Base-by-base conservation (phyloP, 352 stramenopile species). In the Globisporangium camurandrum region DNA sequence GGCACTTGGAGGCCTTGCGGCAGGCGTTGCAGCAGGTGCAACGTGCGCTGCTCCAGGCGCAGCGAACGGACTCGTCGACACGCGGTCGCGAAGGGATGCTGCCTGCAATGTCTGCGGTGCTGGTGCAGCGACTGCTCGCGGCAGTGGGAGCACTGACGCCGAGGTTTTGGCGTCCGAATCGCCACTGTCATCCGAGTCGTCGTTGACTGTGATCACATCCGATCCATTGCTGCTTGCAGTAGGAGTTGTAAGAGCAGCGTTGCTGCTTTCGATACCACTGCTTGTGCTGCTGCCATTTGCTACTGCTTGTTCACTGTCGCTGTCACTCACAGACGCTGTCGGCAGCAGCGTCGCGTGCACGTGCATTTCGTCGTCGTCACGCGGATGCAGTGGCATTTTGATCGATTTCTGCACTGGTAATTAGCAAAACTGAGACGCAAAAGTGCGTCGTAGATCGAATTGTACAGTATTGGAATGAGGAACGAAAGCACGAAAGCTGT, bases 331-430 rank as follows among this genome's bases (percentile, higher is more conserved):
- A 34, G n/a, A n/a, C 8, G 40, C 26, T 28, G 44, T 38, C 19
- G 45, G 52, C 20, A 59, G 36, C 52, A 53, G 45, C 45, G 52
- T 53, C 8, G 52, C 52, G 45, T 59, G 48, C 52, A 54, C 49
- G 52, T 53, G 52, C 52, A 49, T 30, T 20, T 57, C 51, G 36
- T 58, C 51, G 22, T 59, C 52, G 28, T 59, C 52, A 26, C 34
- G 31, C 36, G 37, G 17, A 30, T 37, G 11, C 24, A 11, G 10
- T 8, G 48, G 11, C 48, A 54, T 52, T 6, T 8, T n/a, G n/a
- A n/a, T n/a, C n/a, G n/a, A n/a, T n/a, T n/a, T n/a, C n/a, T n/a
- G n/a, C n/a, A n/a, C n/a, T n/a, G n/a, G n/a, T n/a, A n/a, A n/a
- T n/a, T n/a, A n/a, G n/a, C n/a, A n/a, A n/a, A n/a, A n/a, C n/a